phyloP scores from a whole-genome alignment of 352 stramenopile genomes.

The Phytophthora sp. region DNA sequence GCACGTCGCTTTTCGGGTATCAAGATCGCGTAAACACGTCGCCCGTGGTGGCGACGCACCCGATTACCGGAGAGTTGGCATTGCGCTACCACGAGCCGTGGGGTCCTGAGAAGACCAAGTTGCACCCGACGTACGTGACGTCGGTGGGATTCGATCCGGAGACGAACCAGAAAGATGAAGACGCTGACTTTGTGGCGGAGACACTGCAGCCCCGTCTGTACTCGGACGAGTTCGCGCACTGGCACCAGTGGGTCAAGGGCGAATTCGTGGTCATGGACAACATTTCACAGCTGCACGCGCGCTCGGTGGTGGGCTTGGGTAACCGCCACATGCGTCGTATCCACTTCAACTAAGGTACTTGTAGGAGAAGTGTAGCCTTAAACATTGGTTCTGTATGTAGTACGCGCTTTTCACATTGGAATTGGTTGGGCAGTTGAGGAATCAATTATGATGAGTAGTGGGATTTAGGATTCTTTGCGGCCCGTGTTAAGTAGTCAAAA shows the following conservation, averaged over 20 bases:
- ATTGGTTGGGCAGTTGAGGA: too few relatives aligned
- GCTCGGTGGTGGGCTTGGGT: constrained; percentile 24
- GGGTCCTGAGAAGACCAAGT: constrained; percentile 31
- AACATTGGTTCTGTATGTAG: too few relatives aligned
- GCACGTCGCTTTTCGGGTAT: constrained; percentile 20
- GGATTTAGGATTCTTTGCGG: too few relatives aligned
- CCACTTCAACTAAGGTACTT: constrained; percentile 33
- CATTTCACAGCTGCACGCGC: constrained; percentile 26
- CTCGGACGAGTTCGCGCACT: constrained; percentile 24
- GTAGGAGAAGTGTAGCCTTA: too few relatives aligned
- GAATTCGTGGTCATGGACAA: constrained; percentile 33
- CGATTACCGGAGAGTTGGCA: constrained; percentile 20
- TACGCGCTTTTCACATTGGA: too few relatives aligned
- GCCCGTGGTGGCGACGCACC: constrained; percentile 21
- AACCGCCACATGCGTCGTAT: constrained; percentile 31
- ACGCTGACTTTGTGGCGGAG: constrained; percentile 25
- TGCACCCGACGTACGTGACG: constrained; percentile 32
- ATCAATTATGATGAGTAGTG: too few relatives aligned
- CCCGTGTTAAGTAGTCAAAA: too few relatives aligned
- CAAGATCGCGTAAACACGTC: constrained; percentile 14
- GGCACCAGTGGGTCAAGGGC: constrained; percentile 30
- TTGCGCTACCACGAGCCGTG: constrained; percentile 27
- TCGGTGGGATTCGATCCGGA: constrained; percentile 22
- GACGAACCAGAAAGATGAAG: constrained; percentile 25
- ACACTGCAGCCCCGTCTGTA: constrained; percentile 25